Percentiles rank a stretch among this genome's conserved stretches.
Evolutionary conservation across 129 eudicot genomes (phyloP).

Genomic region (Gnaphalium uliginosum): DNA sequence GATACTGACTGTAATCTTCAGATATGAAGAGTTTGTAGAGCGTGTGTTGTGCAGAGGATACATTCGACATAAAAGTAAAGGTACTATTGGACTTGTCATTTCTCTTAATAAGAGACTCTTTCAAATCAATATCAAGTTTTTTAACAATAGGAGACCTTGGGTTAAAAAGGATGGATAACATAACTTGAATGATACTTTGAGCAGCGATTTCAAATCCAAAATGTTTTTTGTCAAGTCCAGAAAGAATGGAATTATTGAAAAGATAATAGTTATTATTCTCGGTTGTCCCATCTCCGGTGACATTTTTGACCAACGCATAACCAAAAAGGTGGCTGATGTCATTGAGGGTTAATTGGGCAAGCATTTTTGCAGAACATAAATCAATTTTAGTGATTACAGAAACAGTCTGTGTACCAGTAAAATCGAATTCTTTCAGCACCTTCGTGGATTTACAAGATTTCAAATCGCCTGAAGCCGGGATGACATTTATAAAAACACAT

Average conservation of each 20-base stretch:
- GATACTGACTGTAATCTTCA: background rate
- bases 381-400: conserved; percentile 2
- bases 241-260: background rate
- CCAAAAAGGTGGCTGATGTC: background rate
- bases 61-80: background rate
- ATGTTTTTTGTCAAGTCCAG: background rate
- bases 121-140: background rate
- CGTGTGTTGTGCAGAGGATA: background rate
- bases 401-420: background rate
- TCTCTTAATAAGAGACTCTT: background rate
- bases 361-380: background rate
- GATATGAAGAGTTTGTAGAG: background rate
- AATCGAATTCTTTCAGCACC: background rate
- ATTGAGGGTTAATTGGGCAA: background rate
- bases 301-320: background rate
- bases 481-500: conserved; percentile 4
- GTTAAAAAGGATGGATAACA: conserved; percentile 3
- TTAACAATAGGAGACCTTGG: background rate
- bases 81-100: background rate
- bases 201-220: conserved; percentile 1
- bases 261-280: background rate
- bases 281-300: background rate
- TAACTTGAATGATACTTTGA: background rate
- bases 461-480: background rate
- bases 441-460: background rate